Percentiles rank a stretch among this genome's conserved stretches.
Conservation (phyloP, 163 green algal species). For the Scenedesmus sp. region DNA sequence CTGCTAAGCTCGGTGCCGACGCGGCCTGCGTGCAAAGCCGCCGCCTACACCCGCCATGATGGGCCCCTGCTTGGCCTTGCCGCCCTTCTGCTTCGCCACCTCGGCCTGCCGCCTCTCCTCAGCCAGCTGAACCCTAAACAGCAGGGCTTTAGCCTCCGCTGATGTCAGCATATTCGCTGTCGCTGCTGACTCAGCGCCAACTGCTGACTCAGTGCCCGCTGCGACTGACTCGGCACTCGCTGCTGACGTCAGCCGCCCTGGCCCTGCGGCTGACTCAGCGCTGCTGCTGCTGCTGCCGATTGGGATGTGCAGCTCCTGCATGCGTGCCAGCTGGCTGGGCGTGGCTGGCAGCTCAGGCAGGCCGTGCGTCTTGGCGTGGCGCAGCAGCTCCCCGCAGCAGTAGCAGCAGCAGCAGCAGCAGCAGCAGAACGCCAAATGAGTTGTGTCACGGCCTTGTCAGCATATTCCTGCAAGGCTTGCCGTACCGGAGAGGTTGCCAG, state of each 20-base stretch:
- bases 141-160: conserved; percentile 37
- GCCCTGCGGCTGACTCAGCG: neutral
- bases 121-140: conserved; percentile 38
- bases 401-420: neutral
- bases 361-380: conserved; percentile 15
- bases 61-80: neutral
- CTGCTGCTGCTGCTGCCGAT: neutral
- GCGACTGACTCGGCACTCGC: neutral
- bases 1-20: too few relatives aligned
- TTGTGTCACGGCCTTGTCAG: too few relatives aligned
- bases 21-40: neutral
- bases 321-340: conserved; percentile 37
- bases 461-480: too few relatives aligned
- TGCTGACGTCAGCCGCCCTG: neutral
- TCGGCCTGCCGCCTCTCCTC: conserved; percentile 1
- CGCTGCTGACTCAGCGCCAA: neutral
- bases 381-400: conserved; percentile 43
- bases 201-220: neutral
- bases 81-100: neutral
- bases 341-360: conserved; percentile 31
- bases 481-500: too few relatives aligned
- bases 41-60: neutral
- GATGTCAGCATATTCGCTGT: neutral
- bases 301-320: conserved; percentile 23
- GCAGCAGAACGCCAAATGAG: neutral